A percentile compares a stretch with the other conserved stretches of the same genome.
phyloP scores from a whole-genome alignment of 495 filamentous ascomycete species.

The Penicillium coffeae region DNA sequence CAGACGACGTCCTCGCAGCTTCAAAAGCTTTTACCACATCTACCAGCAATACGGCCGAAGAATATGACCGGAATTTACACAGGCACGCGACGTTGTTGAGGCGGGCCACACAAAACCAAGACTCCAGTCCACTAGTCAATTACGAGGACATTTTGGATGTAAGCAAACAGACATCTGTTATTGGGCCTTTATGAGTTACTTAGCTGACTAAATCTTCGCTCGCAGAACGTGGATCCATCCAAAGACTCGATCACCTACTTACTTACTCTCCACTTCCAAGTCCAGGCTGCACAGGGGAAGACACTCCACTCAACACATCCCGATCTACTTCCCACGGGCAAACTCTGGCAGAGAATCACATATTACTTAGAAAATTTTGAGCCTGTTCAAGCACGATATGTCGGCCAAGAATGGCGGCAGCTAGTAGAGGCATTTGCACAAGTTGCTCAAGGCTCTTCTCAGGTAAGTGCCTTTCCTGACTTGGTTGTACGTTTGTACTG shows the following conservation, averaged over 20 bases:
- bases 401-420: constrained; percentile 48
- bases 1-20: neutral
- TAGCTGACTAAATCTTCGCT: neutral
- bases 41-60: constrained; percentile 19
- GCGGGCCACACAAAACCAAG: constrained; percentile 14
- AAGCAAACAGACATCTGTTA: constrained; percentile 6
- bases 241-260: constrained; percentile 43
- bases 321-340: constrained; percentile 27
- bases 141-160: constrained; percentile 28
- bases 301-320: constrained; percentile 16
- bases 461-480: constrained; percentile 32
- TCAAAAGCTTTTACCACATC: neutral
- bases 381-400: constrained; percentile 56
- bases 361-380: constrained; percentile 53
- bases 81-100: constrained; percentile 24
- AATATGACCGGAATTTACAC: constrained; percentile 29
- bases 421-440: constrained; percentile 47
- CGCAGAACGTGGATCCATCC: constrained; percentile 39
- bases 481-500: neutral
- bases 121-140: constrained; percentile 11
- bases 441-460: constrained; percentile 35
- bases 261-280: constrained; percentile 33
- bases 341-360: constrained; percentile 46
- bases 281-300: constrained; percentile 23
- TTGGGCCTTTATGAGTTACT: neutral